phyloP scores from a whole-genome alignment of 1,284 basidiomycete species.

The Fomitiporia mediterranea region DNA sequence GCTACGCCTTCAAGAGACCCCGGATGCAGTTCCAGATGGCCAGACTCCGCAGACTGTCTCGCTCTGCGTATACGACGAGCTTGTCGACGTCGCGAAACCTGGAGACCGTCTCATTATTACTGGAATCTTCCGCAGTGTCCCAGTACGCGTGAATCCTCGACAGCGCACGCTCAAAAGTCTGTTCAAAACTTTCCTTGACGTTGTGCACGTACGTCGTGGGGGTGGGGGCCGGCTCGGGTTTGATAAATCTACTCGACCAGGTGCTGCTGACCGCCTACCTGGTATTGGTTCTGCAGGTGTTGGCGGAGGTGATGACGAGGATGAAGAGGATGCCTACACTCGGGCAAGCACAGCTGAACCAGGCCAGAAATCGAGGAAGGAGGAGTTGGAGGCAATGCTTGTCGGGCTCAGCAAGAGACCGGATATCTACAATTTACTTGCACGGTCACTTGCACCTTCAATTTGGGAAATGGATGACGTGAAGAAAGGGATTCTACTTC shows the following conservation, averaged over 20 bases:
- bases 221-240: constrained; percentile 68
- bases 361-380: constrained; percentile 44
- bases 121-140: constrained; percentile 92
- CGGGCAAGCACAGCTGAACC: constrained; percentile 28
- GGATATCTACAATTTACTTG: constrained; percentile 86
- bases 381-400: constrained; percentile 58
- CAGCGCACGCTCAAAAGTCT: constrained; percentile 90
- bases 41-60: constrained; percentile 98
- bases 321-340: constrained; percentile 37
- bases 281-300: constrained; percentile 86
- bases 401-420: constrained; percentile 66
- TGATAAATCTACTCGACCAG: constrained; percentile 76
- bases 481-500: constrained; percentile 95
- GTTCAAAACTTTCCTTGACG: constrained; percentile 97
- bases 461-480: constrained; percentile 99
- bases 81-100: constrained; percentile 93
- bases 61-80: constrained; percentile 93
- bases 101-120: constrained; percentile 91
- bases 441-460: constrained; percentile 86
- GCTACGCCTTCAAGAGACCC: constrained; percentile 93
- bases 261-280: constrained; percentile 62
- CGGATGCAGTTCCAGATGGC: constrained; percentile 95
- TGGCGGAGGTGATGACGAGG: constrained; percentile 54
- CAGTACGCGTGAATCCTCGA: constrained; percentile 90
- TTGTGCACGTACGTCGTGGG: constrained; percentile 87